Evolutionary conservation across 305 asterid species (phyloP).

Genomic region (Solanum hybrid): DNA sequence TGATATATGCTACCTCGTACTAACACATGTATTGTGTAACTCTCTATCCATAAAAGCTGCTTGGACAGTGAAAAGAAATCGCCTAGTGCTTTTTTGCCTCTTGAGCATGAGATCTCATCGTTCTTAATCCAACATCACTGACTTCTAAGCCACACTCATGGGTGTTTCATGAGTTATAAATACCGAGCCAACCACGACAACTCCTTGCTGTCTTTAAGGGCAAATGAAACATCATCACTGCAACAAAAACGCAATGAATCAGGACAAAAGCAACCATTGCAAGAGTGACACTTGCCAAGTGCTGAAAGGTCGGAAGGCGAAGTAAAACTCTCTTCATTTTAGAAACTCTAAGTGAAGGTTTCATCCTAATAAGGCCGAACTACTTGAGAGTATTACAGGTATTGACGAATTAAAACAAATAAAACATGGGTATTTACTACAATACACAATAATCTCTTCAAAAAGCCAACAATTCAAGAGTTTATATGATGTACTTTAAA

Average conservation of each 20-base stretch:
- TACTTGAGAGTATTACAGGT: background rate
- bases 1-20: background rate
- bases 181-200: conserved; percentile 87
- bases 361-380: background rate
- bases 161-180: conserved; percentile 19
- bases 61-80: background rate
- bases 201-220: conserved; percentile 81
- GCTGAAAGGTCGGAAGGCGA: background rate
- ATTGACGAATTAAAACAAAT: background rate
- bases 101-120: background rate
- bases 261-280: background rate
- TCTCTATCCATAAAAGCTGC: background rate
- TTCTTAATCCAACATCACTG: background rate
- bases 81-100: background rate
- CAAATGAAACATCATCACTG: conserved; percentile 93
- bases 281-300: background rate
- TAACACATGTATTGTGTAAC: background rate
- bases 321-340: background rate
- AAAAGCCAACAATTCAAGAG: background rate
- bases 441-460: background rate
- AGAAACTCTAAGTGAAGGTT: background rate
- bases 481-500: background rate
- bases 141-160: background rate
- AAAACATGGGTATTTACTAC: background rate
- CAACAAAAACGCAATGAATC: conserved; percentile 12